These are phyloP conservation scores for Stagonosporopsis rhizophila DNA, from an alignment of 2,329 filamentous ascomycete genomes.

Conservation along the genomic window DNA sequence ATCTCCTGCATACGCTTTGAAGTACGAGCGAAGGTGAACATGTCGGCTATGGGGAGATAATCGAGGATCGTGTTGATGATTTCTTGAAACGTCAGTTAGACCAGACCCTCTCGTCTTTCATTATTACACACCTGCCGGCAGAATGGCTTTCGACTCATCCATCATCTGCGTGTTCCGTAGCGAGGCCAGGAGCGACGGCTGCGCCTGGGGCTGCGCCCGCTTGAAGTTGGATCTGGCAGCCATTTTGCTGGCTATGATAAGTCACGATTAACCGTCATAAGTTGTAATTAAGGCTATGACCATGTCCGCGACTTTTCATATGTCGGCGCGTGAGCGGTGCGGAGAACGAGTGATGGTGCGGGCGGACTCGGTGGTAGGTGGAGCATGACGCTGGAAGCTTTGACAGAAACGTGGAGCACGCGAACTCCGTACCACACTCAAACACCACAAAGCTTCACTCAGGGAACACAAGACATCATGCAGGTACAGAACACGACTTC, in stretches of 20 bases:
- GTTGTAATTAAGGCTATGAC: not conserved
- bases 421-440: slow-evolving; percentile 18
- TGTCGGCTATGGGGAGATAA: slow-evolving; percentile 83
- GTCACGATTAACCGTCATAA: slow-evolving; percentile 8
- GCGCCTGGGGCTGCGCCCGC: slow-evolving; percentile 48
- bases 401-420: slow-evolving; percentile 18
- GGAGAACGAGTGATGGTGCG: slow-evolving; percentile 11
- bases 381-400: slow-evolving; percentile 22
- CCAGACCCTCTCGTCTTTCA: not conserved
- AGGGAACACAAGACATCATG: not conserved
- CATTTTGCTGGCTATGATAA: slow-evolving; percentile 27
- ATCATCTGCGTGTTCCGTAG: slow-evolving; percentile 83
- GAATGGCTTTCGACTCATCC: slow-evolving; percentile 74
- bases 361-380: slow-evolving; percentile 15
- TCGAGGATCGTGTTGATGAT: slow-evolving; percentile 88
- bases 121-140: slow-evolving; percentile 75
- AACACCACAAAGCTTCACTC: slow-evolving; percentile 4
- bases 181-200: slow-evolving; percentile 69
- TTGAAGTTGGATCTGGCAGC: slow-evolving; percentile 58
- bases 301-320: slow-evolving; percentile 10
- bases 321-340: slow-evolving; percentile 7
- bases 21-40: slow-evolving; percentile 82
- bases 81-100: slow-evolving; percentile 60
- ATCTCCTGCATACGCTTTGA: slow-evolving; percentile 92
- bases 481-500: not conserved